Base-by-base conservation (phyloP, 75 land plant genomes). In the Chamaecyparis obtusa region DNA sequence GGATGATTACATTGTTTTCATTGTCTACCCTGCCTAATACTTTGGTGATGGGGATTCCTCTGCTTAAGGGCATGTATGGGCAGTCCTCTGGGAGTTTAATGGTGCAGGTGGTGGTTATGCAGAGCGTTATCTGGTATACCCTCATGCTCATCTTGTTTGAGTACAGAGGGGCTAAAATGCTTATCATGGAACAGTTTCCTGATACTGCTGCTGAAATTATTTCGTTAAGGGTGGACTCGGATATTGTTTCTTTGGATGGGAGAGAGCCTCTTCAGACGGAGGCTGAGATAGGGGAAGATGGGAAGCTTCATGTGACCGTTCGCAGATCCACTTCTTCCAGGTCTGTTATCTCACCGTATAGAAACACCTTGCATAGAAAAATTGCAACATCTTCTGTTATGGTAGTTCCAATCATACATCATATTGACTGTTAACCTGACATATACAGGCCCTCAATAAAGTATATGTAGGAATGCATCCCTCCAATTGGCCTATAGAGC, bases 251-350 rank as follows among this genome's bases (percentile, higher is more conserved):
- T 0, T 86, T 97, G 27, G 98, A 96, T 64, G 99, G 98, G 5
- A 89, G 94, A 41, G 96, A 97, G 92, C 93, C 95, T 2, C 86
- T 97, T 57, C 92, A 94, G 72, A 91, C 99, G 9, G 93, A 97
- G 21, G 95, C 98, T 0, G 95, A 96, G 88, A 83, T 97, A n/a
- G 98, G 98, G 2, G 96, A 94, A 3, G 98, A 97, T 83, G 99
- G 98, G 1, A 97, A 95, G 83, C 92, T 98, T 33, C 95, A 93
- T 54, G 99, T 97, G 16, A 93, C 90, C 1, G 95, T 94, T 24
- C 83, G 94, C 32, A 94, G 93, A 60, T 92, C 95, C 16, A 87
- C 93, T 5, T 89, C 91, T 54, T 93, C 95, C 7, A 60, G 93
- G 36, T 94, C 95, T 3, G 95, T 94, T 15, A 84, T 94, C 36